phyloP scores from a whole-genome alignment of 1,284 basidiomycete species.

The Cronartium quercuum region DNA sequence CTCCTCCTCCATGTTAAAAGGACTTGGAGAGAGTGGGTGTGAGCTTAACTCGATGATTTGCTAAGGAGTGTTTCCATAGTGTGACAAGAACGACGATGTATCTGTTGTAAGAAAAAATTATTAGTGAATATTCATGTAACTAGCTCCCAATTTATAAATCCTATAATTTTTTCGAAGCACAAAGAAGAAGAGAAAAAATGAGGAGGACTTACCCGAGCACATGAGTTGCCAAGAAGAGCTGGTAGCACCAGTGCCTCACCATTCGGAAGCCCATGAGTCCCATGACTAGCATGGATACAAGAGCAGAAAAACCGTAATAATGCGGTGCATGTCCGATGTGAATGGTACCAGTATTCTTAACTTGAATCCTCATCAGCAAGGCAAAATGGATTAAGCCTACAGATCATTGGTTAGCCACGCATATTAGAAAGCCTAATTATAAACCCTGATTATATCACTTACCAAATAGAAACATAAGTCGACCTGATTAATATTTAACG shows the following conservation, averaged over 20 bases:
- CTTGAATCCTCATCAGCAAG: conserved; percentile 5
- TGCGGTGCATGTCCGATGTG: not conserved
- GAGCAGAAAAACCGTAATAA: conserved; percentile 4
- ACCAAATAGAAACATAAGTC: conserved; percentile 37
- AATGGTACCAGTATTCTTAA: not conserved
- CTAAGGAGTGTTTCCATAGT: conserved; percentile 12
- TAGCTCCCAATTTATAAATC: no score
- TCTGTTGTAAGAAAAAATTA: not conserved
- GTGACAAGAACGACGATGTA: conserved; percentile 17
- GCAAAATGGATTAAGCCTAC: conserved; percentile 22
- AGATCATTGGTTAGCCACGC: not conserved
- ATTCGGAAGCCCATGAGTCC: not conserved
- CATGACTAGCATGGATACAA: conserved; percentile 1
- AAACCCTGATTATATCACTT: not conserved
- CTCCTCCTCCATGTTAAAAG: not conserved
- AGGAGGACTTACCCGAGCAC: conserved; percentile 10
- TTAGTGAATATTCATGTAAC: not conserved
- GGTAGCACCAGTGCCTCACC: conserved; percentile 9
- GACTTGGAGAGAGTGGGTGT: no score
- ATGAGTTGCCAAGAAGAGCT: conserved; percentile 16
- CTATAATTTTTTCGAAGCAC: no score
- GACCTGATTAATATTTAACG: no score
- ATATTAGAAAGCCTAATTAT: not conserved
- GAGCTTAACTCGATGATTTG: conserved; percentile 18
- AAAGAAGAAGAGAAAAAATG: not conserved